Conservation (phyloP, 1,284 basidiomycete species). For the Peniophora sp. region DNA sequence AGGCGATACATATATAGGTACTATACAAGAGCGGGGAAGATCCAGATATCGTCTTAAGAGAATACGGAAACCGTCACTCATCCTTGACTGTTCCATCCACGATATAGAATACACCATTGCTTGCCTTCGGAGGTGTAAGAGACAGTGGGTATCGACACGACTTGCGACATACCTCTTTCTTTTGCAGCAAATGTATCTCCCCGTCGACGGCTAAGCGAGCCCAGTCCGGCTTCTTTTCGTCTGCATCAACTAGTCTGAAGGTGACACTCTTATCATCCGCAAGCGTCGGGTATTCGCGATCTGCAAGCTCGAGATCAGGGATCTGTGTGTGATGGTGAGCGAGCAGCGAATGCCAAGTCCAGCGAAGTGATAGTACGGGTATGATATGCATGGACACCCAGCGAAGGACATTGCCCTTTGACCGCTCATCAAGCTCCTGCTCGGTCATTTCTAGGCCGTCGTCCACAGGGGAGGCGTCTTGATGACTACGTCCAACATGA, state of each 20-base stretch:
- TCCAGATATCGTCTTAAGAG: too few relatives aligned
- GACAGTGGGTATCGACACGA: slow-evolving; percentile 4
- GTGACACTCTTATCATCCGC: slow-evolving; percentile 45
- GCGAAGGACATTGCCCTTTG: slow-evolving; percentile 55
- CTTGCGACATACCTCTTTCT: slow-evolving; percentile 42
- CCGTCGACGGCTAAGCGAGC: slow-evolving; percentile 44
- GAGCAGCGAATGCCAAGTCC: slow-evolving; percentile 4
- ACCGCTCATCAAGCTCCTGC: slow-evolving; percentile 48
- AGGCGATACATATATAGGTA: too few relatives aligned
- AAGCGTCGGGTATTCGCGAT: slow-evolving; percentile 38
- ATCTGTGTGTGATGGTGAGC: too few relatives aligned
- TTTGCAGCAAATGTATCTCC: slow-evolving; percentile 41
- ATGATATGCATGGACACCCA: slow-evolving; percentile 74
- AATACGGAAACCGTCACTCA: slow-evolving; percentile 9
- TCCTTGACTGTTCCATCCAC: slow-evolving; percentile 55
- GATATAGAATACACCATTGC: slow-evolving; percentile 63
- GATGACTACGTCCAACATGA: slow-evolving; percentile 33
- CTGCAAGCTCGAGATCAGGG: slow-evolving; percentile 25
- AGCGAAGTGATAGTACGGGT: slow-evolving; percentile 38
- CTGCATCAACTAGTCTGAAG: slow-evolving; percentile 32
- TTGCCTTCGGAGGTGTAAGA: slow-evolving; percentile 33
- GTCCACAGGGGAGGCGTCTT: slow-evolving; percentile 37
- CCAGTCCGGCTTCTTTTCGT: slow-evolving; percentile 43
- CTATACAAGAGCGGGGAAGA: not conserved
- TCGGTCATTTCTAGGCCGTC: slow-evolving; percentile 48